Evolutionary conservation across 2,329 filamentous ascomycete genomes (phyloP), one percentile per base, ranked within the genome.

Genomic region (Aquanectria penicillioides): DNA sequence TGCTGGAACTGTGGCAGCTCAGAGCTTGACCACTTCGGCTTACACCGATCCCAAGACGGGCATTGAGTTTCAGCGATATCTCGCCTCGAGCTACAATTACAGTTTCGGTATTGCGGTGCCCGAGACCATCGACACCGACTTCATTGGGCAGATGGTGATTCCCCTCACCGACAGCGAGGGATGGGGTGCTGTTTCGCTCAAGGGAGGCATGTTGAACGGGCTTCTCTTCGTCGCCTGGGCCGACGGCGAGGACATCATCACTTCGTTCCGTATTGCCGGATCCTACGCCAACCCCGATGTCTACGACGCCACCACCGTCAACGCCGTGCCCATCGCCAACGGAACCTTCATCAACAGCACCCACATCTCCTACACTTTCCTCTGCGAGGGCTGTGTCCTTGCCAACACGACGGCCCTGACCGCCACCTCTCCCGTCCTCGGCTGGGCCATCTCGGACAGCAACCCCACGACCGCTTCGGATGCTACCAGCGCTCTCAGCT

Each of bases 331-430:
- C 12, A 85, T 85, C 60, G 72, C 80, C 20, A 80, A 81, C 18
- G 82, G 82, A 22, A 83, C 81, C 2, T 83, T 80, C 20, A 70
- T 83, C 57, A 85, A 85, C 74, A 73, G 71, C 59, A 85, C 83
- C 1, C 80, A 84, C 62, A 80, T 79, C 67, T 80, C 80, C 2
- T 83, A 81, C 62, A 86, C 83, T 1, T 86, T 85, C 70, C 76
- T 85, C 31, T 86, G 83, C 65, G 71, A 75, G 40, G 74, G 74
- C 10, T 83, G 80, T 54, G 71, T 80, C 54, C 69, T 71, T 15
- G 69, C 70, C 5, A 75, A 77, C 52, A 63, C 69, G 11, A 74
- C 73, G 0, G 70, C 66, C 12, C 68, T 78, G 43, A 65, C 71
- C 15, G 64, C 52, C 4, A 64, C 69, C 31, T 61, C 53, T 1